phyloP scores from a whole-genome alignment of 768 basidiomycete genomes.

The Fibroporia radiculosa region DNA sequence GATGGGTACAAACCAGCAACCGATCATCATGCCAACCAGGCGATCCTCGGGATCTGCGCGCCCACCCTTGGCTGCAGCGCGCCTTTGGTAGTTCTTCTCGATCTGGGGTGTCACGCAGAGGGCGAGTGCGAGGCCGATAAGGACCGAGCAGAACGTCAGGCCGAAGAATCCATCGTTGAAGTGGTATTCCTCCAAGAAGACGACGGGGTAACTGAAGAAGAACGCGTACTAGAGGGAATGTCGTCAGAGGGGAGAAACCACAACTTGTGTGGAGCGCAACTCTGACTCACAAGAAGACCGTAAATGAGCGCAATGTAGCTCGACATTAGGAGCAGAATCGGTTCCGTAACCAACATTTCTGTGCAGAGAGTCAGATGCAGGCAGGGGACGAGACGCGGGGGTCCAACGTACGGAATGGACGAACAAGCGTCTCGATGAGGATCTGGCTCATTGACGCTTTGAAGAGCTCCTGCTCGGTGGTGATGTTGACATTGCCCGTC shows the following conservation, averaged over 20 bases:
- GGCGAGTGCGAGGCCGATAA: slow-evolving; percentile 29
- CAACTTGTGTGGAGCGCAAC: no score
- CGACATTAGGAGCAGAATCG: slow-evolving; percentile 37
- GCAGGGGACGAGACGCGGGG: not conserved
- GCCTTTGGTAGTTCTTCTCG: slow-evolving; percentile 26
- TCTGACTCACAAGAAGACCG: slow-evolving; percentile 24
- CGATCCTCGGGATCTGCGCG: slow-evolving; percentile 36
- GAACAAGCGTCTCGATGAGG: slow-evolving; percentile 30
- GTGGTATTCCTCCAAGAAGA: slow-evolving; percentile 27
- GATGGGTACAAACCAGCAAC: slow-evolving; percentile 27
- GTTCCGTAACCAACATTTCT: slow-evolving; percentile 37
- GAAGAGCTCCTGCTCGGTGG: slow-evolving; percentile 36
- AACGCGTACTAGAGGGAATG: slow-evolving; percentile 22
- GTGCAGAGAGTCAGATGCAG: not conserved
- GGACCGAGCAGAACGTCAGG: slow-evolving; percentile 33
- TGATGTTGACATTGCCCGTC: slow-evolving; percentile 26
- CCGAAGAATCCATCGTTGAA: slow-evolving; percentile 31
- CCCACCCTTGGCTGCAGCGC: slow-evolving; percentile 27
- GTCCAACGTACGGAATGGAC: slow-evolving; percentile 28
- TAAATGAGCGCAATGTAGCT: slow-evolving; percentile 38
- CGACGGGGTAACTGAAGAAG: slow-evolving; percentile 29
- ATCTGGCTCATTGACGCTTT: slow-evolving; percentile 27
- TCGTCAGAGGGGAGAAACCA: slow-evolving; percentile 3
- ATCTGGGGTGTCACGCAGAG: slow-evolving; percentile 27
- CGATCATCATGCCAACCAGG: slow-evolving; percentile 31